A percentile compares a stretch with the other conserved stretches of the same genome.
Evolutionary conservation across 768 basidiomycete genomes (phyloP).

Genomic region (Macrocybe gigantea): DNA sequence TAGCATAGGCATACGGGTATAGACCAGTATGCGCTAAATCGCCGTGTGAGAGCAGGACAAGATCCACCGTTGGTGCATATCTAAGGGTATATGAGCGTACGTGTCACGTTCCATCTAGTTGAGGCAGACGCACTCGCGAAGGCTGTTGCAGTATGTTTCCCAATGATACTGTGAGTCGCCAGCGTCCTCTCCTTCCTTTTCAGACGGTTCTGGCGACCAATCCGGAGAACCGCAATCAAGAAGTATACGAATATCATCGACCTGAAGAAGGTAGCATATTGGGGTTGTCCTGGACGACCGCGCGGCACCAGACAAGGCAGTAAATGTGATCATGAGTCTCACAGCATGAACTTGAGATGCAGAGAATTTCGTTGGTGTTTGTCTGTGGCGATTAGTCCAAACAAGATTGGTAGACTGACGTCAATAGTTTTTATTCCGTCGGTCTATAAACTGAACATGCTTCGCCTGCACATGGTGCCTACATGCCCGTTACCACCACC

Average conservation of each 20-base stretch:
- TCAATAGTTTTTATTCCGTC: conserved; percentile 10
- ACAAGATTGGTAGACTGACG: conserved; percentile 17
- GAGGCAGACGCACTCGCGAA: conserved; percentile 53
- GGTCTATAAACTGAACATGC: conserved; percentile 1
- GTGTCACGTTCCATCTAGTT: background rate
- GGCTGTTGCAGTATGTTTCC: conserved; percentile 59
- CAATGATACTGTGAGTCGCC: conserved; percentile 32
- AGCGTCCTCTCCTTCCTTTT: conserved; percentile 23
- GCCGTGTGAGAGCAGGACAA: conserved; percentile 92
- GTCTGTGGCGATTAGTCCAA: conserved; percentile 10
- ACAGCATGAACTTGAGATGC: conserved; percentile 3
- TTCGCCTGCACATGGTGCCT: conserved; percentile 2
- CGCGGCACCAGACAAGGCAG: conserved; percentile 82
- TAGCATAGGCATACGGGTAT: conserved; percentile 87
- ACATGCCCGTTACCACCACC: conserved; percentile 45
- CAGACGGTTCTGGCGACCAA: conserved; percentile 61
- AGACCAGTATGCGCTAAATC: conserved; percentile 85
- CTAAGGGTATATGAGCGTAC: conserved; percentile 29
- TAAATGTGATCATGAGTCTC: conserved; percentile 84
- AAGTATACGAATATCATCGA: conserved; percentile 91
- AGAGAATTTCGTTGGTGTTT: conserved; percentile 8
- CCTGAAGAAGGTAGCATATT: conserved; percentile 81
- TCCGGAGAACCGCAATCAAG: conserved; percentile 94
- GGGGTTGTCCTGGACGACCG: conserved; percentile 58
- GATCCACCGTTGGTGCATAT: conserved; percentile 73